phyloP scores from a whole-genome alignment of 2,329 filamentous ascomycete genomes.

The Colletotrichum sp. region DNA sequence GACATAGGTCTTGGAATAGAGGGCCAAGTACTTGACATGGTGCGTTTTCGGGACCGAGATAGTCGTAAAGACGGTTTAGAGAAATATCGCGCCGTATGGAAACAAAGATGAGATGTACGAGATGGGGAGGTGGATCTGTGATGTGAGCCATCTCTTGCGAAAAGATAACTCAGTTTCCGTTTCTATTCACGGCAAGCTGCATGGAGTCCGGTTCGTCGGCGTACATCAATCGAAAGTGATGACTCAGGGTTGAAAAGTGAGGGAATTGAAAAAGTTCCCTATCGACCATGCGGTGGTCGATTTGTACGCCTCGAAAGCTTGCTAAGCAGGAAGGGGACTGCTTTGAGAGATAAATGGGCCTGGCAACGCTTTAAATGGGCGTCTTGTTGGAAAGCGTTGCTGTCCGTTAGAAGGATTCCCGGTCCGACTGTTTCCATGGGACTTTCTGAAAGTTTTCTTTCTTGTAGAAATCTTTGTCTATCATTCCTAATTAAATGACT shows the following conservation, averaged over 20 bases:
- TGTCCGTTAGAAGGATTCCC: not conserved
- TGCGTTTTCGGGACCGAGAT: not conserved
- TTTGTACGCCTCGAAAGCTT: not conserved
- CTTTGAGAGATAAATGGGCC: not conserved
- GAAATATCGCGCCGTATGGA: not conserved
- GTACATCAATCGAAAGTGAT: not conserved
- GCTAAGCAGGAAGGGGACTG: not conserved
- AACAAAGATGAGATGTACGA: not conserved
- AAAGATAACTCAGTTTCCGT: not conserved
- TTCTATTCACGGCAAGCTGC: not conserved
- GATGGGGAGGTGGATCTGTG: not conserved
- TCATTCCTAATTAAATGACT: not conserved
- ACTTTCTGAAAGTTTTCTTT: not conserved
- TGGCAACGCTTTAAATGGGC: not conserved
- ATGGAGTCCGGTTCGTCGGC: not conserved
- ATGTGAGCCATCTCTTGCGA: not conserved
- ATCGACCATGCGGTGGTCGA: not conserved
- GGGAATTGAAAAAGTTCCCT: rapidly evolving
- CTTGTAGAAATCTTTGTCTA: not conserved
- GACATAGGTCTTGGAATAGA: not conserved
- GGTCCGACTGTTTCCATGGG: not conserved
- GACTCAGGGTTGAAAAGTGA: not conserved
- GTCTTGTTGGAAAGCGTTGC: not conserved
- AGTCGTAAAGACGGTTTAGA: not conserved
- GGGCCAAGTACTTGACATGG: not conserved